These are phyloP conservation scores for Trametes polyzona DNA, from an alignment of 1,284 basidiomycete species.

Conservation along the genomic window DNA sequence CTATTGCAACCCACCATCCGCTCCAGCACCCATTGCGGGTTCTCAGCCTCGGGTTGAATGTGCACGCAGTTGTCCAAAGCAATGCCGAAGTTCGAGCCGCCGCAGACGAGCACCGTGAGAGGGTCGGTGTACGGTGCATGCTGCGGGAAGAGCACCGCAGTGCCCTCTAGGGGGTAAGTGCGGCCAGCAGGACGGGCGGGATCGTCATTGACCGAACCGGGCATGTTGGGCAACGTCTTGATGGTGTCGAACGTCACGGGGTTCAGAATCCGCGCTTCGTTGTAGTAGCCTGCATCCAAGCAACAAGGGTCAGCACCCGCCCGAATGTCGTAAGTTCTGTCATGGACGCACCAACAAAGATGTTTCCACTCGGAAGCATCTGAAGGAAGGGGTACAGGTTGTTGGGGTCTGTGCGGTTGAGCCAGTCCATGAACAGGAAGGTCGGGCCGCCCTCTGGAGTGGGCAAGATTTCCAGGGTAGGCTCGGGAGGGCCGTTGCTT, in stretches of 20 bases:
- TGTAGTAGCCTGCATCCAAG: slow-evolving; percentile 63
- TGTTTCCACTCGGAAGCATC: slow-evolving; percentile 63
- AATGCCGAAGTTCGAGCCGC: slow-evolving; percentile 63
- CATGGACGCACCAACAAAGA: slow-evolving; percentile 63
- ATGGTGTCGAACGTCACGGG: slow-evolving; percentile 65
- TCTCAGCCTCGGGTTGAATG: slow-evolving; percentile 61
- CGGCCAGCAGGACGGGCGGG: slow-evolving; percentile 74
- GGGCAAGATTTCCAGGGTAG: slow-evolving; percentile 66
- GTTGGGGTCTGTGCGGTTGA: slow-evolving; percentile 69
- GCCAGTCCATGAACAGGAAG: slow-evolving; percentile 46
- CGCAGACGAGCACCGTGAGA: slow-evolving; percentile 72
- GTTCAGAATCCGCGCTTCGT: slow-evolving; percentile 77
- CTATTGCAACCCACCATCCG: slow-evolving; percentile 59
- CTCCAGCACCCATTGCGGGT: slow-evolving; percentile 68
- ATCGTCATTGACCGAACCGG: slow-evolving; percentile 78
- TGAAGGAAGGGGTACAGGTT: slow-evolving; percentile 80
- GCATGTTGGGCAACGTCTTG: slow-evolving; percentile 66
- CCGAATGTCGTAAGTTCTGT: background rate
- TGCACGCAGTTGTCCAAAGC: slow-evolving; percentile 75
- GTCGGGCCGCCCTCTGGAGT: slow-evolving; percentile 47
- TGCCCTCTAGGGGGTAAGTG: slow-evolving; percentile 78
- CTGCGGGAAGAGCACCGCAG: slow-evolving; percentile 71
- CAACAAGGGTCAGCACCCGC: slow-evolving; percentile 1
- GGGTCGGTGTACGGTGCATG: slow-evolving; percentile 72
- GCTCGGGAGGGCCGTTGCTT: slow-evolving; percentile 66